These are phyloP conservation scores for Sarocladium kiliense DNA, from an alignment of 2,329 filamentous ascomycete species.

Conservation along the genomic window DNA sequence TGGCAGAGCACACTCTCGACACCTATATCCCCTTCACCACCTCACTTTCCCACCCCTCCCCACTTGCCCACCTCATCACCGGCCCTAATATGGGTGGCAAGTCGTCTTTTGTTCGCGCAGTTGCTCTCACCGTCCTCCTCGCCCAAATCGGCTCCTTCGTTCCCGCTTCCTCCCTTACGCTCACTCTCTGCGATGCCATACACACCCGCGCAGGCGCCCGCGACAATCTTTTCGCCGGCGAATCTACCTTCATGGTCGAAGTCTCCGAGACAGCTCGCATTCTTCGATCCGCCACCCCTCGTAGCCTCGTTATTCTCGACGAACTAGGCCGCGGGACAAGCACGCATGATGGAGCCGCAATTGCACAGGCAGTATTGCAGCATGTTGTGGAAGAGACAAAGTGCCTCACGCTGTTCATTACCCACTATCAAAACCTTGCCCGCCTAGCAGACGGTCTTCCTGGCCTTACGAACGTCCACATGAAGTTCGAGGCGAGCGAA, in stretches of 20 bases:
- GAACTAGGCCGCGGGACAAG: slow-evolving; percentile 90
- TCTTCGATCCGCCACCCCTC: slow-evolving; percentile 78
- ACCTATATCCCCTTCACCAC: slow-evolving; percentile 92
- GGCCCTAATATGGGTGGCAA: slow-evolving; percentile 99
- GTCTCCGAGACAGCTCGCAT: slow-evolving; percentile 89
- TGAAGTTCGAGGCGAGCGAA: slow-evolving; percentile 64
- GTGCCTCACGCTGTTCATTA: slow-evolving; percentile 90
- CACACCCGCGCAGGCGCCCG: slow-evolving; percentile 94
- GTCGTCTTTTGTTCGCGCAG: slow-evolving; percentile 90
- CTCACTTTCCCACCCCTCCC: slow-evolving; percentile 58
- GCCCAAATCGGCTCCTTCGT: slow-evolving; percentile 94
- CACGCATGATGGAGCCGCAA: slow-evolving; percentile 94
- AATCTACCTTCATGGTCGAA: slow-evolving; percentile 98
- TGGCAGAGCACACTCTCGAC: slow-evolving; percentile 87
- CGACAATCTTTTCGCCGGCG: slow-evolving; percentile 92
- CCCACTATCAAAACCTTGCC: slow-evolving; percentile 87
- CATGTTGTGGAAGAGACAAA: slow-evolving; percentile 70
- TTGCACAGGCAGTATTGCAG: slow-evolving; percentile 85
- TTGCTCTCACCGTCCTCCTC: slow-evolving; percentile 88
- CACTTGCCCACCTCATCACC: slow-evolving; percentile 80
- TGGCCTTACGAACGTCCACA: slow-evolving; percentile 82
- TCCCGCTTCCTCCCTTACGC: slow-evolving; percentile 65
- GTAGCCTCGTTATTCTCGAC: slow-evolving; percentile 85
- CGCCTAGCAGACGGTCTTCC: slow-evolving; percentile 63
- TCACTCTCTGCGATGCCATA: slow-evolving; percentile 86